Percentiles rank a stretch among this genome's conserved stretches.
These are phyloP conservation scores for Glonium stellatum DNA, from an alignment of 495 filamentous ascomycete genomes.

Conservation along the genomic window DNA sequence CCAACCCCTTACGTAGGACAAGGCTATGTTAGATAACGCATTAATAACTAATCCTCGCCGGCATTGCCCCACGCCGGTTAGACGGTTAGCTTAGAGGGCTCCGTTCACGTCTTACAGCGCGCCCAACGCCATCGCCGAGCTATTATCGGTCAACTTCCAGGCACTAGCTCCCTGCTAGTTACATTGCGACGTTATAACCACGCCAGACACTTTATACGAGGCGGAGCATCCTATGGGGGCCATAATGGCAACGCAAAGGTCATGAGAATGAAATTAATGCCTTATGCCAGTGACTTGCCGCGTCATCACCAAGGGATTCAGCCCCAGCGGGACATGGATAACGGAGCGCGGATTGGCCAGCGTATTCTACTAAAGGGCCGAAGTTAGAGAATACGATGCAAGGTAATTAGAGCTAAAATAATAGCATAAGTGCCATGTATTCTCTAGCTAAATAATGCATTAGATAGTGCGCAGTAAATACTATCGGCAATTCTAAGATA, in stretches of 20 bases:
- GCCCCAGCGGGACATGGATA: neutral
- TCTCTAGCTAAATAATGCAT: neutral
- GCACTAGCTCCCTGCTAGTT: neutral
- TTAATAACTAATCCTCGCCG: neutral
- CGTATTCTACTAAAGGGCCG: neutral
- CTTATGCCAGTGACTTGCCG: neutral
- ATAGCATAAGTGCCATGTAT: neutral
- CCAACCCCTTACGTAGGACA: neutral
- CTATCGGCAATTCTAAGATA: neutral
- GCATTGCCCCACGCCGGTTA: neutral
- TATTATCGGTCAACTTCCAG: neutral
- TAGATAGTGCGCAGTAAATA: neutral
- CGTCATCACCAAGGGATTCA: neutral
- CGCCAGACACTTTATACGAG: neutral
- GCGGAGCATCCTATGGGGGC: neutral
- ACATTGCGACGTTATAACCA: neutral
- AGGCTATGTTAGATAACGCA: neutral
- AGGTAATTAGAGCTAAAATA: neutral
- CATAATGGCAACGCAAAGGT: neutral
- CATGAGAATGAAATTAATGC: conserved; percentile 4
- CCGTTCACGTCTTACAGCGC: neutral
- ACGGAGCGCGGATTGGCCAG: conserved; percentile 1
- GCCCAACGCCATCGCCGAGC: neutral
- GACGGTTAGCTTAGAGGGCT: neutral
- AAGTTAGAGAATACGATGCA: neutral